Conservation (phyloP, 495 filamentous ascomycete genomes). For the Tuber microsphaerosporum region DNA sequence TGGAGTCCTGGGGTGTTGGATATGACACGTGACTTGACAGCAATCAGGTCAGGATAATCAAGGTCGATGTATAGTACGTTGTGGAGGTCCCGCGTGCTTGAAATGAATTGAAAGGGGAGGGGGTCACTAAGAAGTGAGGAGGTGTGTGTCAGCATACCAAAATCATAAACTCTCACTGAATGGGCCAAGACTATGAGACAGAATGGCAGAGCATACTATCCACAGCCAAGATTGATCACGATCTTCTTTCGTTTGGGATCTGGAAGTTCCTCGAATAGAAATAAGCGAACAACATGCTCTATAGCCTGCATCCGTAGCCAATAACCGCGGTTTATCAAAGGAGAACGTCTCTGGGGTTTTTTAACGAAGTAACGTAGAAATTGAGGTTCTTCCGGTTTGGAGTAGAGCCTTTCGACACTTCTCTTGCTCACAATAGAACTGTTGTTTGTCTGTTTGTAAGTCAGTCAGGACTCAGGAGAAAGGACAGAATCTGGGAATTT, state of each 20-base stretch:
- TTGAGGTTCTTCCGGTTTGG: slow-evolving; percentile 57
- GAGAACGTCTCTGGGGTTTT: slow-evolving; percentile 70
- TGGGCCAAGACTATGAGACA: background rate
- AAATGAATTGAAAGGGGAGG: slow-evolving; percentile 75
- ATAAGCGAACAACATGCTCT: slow-evolving; percentile 62
- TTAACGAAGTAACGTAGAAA: slow-evolving; percentile 83
- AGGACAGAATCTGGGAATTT: slow-evolving; percentile 7
- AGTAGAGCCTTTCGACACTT: slow-evolving; percentile 78
- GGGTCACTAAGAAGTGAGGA: slow-evolving; percentile 62
- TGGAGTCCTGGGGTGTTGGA: slow-evolving; percentile 54
- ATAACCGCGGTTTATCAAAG: slow-evolving; percentile 81
- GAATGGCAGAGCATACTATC: slow-evolving; percentile 57
- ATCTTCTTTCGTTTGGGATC: slow-evolving; percentile 54
- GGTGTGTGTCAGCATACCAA: slow-evolving; percentile 20
- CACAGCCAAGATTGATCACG: slow-evolving; percentile 81
- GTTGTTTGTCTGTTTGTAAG: slow-evolving; percentile 63
- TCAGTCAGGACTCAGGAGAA: slow-evolving; percentile 13
- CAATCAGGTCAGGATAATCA: slow-evolving; percentile 75
- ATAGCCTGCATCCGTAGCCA: slow-evolving; percentile 78
- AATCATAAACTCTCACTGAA: background rate
- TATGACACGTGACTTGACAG: slow-evolving; percentile 64
- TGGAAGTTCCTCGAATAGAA: slow-evolving; percentile 53
- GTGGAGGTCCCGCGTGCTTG: slow-evolving; percentile 50
- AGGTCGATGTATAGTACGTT: slow-evolving; percentile 71
- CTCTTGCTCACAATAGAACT: slow-evolving; percentile 86